Conservation (phyloP, 345 rosid genomes). For the Ceriops tagal region DNA sequence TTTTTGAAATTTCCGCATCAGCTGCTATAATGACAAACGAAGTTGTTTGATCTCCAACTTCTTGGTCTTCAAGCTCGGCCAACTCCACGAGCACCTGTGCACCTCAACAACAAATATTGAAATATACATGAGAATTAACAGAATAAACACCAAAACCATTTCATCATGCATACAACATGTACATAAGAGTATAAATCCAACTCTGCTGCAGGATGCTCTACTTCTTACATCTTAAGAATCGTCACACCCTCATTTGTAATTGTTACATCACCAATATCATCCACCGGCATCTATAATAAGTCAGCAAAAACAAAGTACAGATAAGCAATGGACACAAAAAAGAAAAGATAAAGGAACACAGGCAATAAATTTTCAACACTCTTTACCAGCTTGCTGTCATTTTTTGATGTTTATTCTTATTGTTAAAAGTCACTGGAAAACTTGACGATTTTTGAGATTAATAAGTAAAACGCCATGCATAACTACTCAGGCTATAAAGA, state of each 20-base stretch:
- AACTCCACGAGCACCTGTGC: conserved; percentile 87
- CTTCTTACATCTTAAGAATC: conserved; percentile 87
- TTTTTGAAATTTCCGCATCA: too few species aligned
- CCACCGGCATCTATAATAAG: conserved; percentile 76
- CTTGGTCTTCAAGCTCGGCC: conserved; percentile 98
- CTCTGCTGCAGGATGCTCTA: conserved; percentile 99
- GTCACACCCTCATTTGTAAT: conserved; percentile 98
- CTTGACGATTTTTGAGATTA: too few species aligned
- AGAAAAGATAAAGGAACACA: background rate
- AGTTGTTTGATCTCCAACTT: conserved; percentile 98
- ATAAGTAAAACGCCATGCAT: too few species aligned
- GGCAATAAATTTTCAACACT: too few species aligned
- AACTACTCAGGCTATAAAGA: too few species aligned
- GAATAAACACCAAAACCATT: background rate
- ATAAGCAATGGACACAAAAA: background rate
- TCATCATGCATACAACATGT: background rate
- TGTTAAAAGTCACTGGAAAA: too few species aligned
- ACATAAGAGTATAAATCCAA: conserved; percentile 26
- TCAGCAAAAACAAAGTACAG: background rate
- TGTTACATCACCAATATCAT: conserved; percentile 93
- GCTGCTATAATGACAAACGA: conserved; percentile 92
- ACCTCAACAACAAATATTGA: conserved; percentile 5
- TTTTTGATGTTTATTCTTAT: too few species aligned
- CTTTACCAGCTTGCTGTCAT: too few species aligned
- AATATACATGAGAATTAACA: background rate